Evolutionary conservation across 2,329 filamentous ascomycete species (phyloP).

Genomic region (Colletotrichum liaoningense): DNA sequence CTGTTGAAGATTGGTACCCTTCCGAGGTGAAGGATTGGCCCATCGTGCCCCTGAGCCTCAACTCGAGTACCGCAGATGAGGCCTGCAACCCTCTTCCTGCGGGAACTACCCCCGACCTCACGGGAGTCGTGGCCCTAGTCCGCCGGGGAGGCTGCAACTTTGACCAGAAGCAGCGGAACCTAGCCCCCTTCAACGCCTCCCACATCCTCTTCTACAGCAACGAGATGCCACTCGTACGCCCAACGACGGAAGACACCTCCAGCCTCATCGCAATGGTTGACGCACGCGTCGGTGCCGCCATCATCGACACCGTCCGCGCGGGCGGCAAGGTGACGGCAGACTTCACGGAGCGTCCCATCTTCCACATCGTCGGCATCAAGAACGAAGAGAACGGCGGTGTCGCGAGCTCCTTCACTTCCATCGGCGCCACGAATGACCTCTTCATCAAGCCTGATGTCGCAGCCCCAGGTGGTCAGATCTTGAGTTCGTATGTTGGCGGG

Average conservation of each 20-base stretch:
- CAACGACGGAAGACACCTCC: constrained; percentile 8
- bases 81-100: constrained; percentile 52
- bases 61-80: constrained; percentile 41
- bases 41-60: constrained; percentile 41
- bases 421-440: constrained; percentile 53
- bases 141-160: constrained; percentile 53
- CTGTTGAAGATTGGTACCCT: constrained; percentile 22
- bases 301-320: constrained; percentile 33
- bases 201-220: constrained; percentile 55
- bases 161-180: constrained; percentile 49
- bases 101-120: constrained; percentile 49
- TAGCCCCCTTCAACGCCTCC: constrained; percentile 50
- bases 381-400: constrained; percentile 43
- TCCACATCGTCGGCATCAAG: constrained; percentile 37
- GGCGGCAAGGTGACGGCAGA: constrained; percentile 37
- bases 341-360: constrained; percentile 33
- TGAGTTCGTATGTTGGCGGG: constrained; percentile 50
- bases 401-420: constrained; percentile 49
- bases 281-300: constrained; percentile 33
- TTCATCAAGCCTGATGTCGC: constrained; percentile 52
- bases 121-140: constrained; percentile 53
- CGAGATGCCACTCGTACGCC: constrained; percentile 31
- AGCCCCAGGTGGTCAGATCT: constrained; percentile 53
- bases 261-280: constrained; percentile 35
- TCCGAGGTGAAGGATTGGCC: constrained; percentile 38